Conservation (phyloP, 805 yeast species). For the Teunomyces lycoperdinae region DNA sequence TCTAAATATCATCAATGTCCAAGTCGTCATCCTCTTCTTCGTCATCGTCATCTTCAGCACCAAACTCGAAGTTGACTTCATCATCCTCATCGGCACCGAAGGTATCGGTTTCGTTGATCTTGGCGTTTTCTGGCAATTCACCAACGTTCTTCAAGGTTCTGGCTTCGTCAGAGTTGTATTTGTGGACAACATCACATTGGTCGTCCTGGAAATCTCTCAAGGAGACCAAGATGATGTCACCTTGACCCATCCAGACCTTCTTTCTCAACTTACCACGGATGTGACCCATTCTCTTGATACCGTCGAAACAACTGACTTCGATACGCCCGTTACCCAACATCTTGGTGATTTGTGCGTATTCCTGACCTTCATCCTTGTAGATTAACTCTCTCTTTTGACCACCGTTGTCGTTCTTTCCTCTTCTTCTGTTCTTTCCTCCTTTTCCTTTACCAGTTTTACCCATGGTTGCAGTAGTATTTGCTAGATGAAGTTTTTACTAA, state of each 20-base stretch:
- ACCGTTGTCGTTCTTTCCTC: conserved; percentile 94
- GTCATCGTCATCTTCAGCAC: conserved; percentile 82
- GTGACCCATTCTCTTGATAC: conserved; percentile 90
- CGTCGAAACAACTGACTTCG: conserved; percentile 94
- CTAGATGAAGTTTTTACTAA: neutral
- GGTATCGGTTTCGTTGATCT: conserved; percentile 96
- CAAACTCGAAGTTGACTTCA: conserved; percentile 97
- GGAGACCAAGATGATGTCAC: conserved; percentile 93
- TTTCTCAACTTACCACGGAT: conserved; percentile 98
- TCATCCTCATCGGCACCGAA: conserved; percentile 96
- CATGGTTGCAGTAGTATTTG: conserved; percentile 36
- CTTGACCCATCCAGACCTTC: conserved; percentile 99
- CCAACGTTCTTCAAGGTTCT: conserved; percentile 93
- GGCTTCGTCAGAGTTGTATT: conserved; percentile 96
- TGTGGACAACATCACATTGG: conserved; percentile 96
- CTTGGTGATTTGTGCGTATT: conserved; percentile 96
- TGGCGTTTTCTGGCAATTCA: conserved; percentile 95
- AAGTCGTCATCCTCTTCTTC: conserved; percentile 67
- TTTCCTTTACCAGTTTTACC: conserved; percentile 75
- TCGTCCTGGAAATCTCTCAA: conserved; percentile 98
- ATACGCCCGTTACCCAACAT: conserved; percentile 98
- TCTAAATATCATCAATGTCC: conserved; percentile 92
- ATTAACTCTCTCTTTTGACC: conserved; percentile 92
- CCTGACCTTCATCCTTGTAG: conserved; percentile 94
- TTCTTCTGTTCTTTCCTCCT: conserved; percentile 94